Base-by-base conservation (phyloP, 257 asterid genomes). In the Perilla frutescens region DNA sequence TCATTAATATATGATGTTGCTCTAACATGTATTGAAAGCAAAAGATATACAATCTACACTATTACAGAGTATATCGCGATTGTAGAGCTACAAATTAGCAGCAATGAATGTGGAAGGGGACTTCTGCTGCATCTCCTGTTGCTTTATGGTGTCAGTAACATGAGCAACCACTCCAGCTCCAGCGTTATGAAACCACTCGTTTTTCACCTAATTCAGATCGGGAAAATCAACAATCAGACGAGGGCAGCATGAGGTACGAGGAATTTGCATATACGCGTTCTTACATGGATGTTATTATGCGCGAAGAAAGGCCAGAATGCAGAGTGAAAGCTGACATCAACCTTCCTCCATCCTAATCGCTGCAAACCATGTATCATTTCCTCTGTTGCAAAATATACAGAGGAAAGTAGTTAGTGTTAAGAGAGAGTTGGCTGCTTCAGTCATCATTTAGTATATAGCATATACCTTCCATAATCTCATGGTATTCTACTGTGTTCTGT, bases 241-340 rank as follows among this genome's bases (percentile, higher is more conserved):
- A 5, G 12, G 45, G 56, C 11, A 29, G 4, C 37, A 48, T 50
- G 10, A 50, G 14, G 45, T 2, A 37, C n/a, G 49, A 40, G 10
- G 29, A 73, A n/a, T 36, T 56, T 41, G 68, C 57, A 45, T 54
- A 7, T 34, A 44, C 26, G 10, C 20, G 3, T 31, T 49, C 83
- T 81, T 91, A 91, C 99, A 74, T 94, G 97, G 63, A 91, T 94
- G 78, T 91, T 94, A 76, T 91, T 90, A 73, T 91, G 99, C 7
- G 99, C 98, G 47, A 90, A 94, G 83, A 90, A 94, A 31, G 98
- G 98, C 97, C 98, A 94, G 50, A 84, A 76, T 10, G 99, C 84
- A 1, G 98, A 90, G 83, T 92, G 97, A 68, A 94, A 91, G 85
- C 96, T 91, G 68, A 94, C 93, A 54, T 94, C 97, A 11, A 94